A percentile compares a stretch with the other conserved stretches of the same genome.
Conservation (phyloP, 2,329 filamentous ascomycete genomes). For the Diaporthe sp. region DNA sequence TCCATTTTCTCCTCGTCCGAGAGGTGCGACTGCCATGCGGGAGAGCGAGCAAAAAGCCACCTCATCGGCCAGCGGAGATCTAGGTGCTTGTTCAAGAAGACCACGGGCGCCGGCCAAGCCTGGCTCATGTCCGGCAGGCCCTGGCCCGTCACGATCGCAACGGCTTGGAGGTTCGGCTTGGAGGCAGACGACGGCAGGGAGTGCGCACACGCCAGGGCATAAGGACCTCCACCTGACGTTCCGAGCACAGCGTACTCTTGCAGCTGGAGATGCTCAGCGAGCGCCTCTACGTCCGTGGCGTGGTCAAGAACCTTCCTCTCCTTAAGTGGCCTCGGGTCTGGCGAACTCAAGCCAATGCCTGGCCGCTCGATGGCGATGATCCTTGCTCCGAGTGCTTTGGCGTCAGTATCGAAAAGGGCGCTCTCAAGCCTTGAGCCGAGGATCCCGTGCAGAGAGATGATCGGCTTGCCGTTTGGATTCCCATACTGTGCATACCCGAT, state of each 20-base stretch:
- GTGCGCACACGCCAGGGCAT: constrained; percentile 48
- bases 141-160: constrained; percentile 16
- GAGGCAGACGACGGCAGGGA: constrained; percentile 39
- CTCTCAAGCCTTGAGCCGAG: constrained; percentile 53
- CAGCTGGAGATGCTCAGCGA: constrained; percentile 42
- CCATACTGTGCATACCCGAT: constrained; percentile 55
- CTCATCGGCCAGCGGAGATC: constrained; percentile 25
- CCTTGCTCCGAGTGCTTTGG: constrained; percentile 42
- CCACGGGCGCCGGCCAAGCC: background rate
- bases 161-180: constrained; percentile 9
- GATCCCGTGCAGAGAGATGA: constrained; percentile 56
- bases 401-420: constrained; percentile 40
- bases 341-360: constrained; percentile 53
- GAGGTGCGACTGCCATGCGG: constrained; percentile 7
- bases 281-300: constrained; percentile 45
- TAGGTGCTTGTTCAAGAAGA: constrained; percentile 14
- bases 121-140: constrained; percentile 24
- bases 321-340: constrained; percentile 39
- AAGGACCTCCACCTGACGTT: constrained; percentile 49
- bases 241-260: constrained; percentile 47
- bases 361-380: constrained; percentile 54
- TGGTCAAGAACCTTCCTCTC: constrained; percentile 46
- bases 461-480: constrained; percentile 41
- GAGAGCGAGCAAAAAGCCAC: constrained; percentile 15
- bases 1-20: constrained; percentile 22